phyloP scores from a whole-genome alignment of 805 yeast species.

The Metschnikowia santaceciliae region DNA sequence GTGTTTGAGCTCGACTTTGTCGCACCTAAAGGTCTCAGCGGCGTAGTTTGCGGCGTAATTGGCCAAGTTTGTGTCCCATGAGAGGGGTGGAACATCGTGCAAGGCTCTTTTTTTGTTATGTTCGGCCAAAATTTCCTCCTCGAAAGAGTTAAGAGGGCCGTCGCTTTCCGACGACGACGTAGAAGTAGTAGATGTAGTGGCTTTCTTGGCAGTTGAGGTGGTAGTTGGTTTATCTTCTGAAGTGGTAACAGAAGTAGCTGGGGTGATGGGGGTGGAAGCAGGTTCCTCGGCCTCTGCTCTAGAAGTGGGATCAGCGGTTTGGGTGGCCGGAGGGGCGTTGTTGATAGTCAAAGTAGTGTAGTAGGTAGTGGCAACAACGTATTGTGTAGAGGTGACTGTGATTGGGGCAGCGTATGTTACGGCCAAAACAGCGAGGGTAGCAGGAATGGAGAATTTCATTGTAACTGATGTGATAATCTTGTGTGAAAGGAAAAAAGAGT shows the following conservation, averaged over 20 bases:
- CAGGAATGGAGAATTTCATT: conserved; percentile 9
- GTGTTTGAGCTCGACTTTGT: conserved; percentile 58
- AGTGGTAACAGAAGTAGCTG: neutral
- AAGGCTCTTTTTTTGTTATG: conserved; percentile 38
- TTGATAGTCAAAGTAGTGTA: conserved; percentile 10
- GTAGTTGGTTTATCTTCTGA: neutral
- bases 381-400: conserved; percentile 7
- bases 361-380: conserved; percentile 10
- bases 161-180: conserved; percentile 3
- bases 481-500: neutral
- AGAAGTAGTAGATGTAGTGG: conserved; percentile 4
- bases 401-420: conserved; percentile 11
- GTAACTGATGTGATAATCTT: neutral
- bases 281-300: neutral
- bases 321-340: conserved; percentile 11
- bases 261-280: neutral
- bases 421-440: conserved; percentile 8
- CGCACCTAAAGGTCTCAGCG: conserved; percentile 44
- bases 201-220: neutral
- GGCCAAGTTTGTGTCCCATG: conserved; percentile 34
- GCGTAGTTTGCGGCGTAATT: conserved; percentile 45
- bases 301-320: neutral
- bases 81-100: conserved; percentile 28
- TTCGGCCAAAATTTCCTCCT: conserved; percentile 28
- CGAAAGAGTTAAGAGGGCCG: conserved; percentile 17